Evolutionary conservation across 768 basidiomycete species (phyloP).

Genomic region (Serendipita vermifera): DNA sequence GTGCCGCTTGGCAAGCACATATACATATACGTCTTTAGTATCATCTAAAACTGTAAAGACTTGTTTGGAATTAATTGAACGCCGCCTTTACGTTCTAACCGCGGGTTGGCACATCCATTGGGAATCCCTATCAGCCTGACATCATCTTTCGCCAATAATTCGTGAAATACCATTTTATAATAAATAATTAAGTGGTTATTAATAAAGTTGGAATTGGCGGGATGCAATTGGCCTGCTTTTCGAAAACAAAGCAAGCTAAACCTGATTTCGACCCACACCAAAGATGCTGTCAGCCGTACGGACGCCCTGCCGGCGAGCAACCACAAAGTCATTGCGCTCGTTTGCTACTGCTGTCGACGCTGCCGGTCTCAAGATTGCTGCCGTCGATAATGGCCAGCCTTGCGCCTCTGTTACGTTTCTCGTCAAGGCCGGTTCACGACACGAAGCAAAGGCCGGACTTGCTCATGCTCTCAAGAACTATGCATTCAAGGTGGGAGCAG

Average conservation of each 20-base stretch:
- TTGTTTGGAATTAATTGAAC: too few relatives aligned
- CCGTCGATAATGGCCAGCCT: constrained; percentile 69
- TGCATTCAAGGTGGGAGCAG: constrained; percentile 79
- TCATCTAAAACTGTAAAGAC: too few relatives aligned
- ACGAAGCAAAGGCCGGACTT: constrained; percentile 76
- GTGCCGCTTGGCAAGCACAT: too few relatives aligned
- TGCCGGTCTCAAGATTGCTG: constrained; percentile 74
- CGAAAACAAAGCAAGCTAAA: constrained; percentile 1
- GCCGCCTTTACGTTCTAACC: too few relatives aligned
- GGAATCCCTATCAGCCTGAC: too few relatives aligned
- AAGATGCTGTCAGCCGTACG: constrained; percentile 6
- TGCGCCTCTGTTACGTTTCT: constrained; percentile 80
- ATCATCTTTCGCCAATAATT: too few relatives aligned
- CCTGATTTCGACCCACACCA: not conserved
- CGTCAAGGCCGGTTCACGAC: constrained; percentile 85
- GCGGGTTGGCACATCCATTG: too few relatives aligned
- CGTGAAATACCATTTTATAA: too few relatives aligned
- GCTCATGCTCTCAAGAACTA: constrained; percentile 96
- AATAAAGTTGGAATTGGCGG: too few relatives aligned
- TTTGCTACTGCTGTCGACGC: constrained; percentile 77
- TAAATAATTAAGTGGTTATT: too few relatives aligned
- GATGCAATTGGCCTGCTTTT: too few relatives aligned
- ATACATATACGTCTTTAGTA: too few relatives aligned
- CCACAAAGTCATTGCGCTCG: constrained; percentile 16
- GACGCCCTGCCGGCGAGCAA: not conserved